Evolutionary conservation across 2,329 filamentous ascomycete genomes (phyloP).

Genomic region (Aureobasidium sp.): DNA sequence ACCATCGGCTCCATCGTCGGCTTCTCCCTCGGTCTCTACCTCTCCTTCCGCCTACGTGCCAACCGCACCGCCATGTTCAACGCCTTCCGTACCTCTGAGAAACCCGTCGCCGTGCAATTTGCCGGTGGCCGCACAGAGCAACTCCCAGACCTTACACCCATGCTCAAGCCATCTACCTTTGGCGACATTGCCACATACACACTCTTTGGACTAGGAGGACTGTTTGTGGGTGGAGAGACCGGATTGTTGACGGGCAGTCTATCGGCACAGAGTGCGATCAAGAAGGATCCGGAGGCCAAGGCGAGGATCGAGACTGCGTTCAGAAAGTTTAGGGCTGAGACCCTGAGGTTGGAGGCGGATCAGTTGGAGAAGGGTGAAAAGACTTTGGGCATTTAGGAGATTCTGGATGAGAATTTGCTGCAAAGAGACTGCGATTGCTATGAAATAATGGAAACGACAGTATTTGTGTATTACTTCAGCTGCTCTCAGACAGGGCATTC

Average conservation of each 20-base stretch:
- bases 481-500: background rate
- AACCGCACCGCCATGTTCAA: slow-evolving; percentile 52
- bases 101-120: slow-evolving; percentile 55
- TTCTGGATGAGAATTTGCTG: background rate
- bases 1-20: slow-evolving; percentile 53
- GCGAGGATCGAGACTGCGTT: slow-evolving; percentile 56
- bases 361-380: slow-evolving; percentile 38
- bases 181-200: slow-evolving; percentile 57
- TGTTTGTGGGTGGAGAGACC: slow-evolving; percentile 57
- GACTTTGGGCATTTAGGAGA: slow-evolving; percentile 8
- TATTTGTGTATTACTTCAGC: background rate
- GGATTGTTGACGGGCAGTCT: slow-evolving; percentile 52
- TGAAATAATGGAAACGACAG: background rate
- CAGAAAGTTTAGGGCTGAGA: slow-evolving; percentile 53
- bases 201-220: slow-evolving; percentile 52
- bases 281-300: slow-evolving; percentile 44
- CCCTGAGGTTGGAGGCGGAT: slow-evolving; percentile 52
- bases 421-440: background rate
- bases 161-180: slow-evolving; percentile 48
- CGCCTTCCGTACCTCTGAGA: slow-evolving; percentile 52
- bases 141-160: slow-evolving; percentile 52
- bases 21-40: slow-evolving; percentile 49
- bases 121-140: slow-evolving; percentile 49
- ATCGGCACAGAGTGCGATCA: slow-evolving; percentile 46
- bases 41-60: slow-evolving; percentile 49